These are phyloP conservation scores for Eleusine indica DNA, from an alignment of 176 grass and related monocot species.

Conservation along the genomic window DNA sequence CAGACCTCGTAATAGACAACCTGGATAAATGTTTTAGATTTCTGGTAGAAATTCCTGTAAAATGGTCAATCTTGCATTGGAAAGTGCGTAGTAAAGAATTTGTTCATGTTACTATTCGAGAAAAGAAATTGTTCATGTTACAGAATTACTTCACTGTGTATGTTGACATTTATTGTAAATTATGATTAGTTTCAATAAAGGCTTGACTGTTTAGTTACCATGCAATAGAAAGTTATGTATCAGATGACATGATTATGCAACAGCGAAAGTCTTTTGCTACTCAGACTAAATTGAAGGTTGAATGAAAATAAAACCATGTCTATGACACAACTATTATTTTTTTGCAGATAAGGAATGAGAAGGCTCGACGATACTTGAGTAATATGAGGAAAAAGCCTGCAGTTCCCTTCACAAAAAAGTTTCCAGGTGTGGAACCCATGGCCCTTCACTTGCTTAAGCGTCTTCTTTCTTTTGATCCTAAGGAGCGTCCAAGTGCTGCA, in stretches of 20 bases:
- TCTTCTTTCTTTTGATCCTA: slow-evolving; percentile 91
- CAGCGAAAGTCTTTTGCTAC: slow-evolving; percentile 14
- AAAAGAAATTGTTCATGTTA: slow-evolving; percentile 10
- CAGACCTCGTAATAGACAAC: not conserved
- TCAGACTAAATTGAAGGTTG: slow-evolving; percentile 7
- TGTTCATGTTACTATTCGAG: not conserved
- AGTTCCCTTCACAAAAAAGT: slow-evolving; percentile 75
- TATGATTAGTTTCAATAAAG: not conserved
- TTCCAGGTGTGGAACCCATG: slow-evolving; percentile 76
- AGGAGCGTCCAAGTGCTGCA: slow-evolving; percentile 75
- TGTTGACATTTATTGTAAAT: not conserved
- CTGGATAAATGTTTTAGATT: not conserved
- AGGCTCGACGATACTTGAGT: slow-evolving; percentile 83
- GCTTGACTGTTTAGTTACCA: not conserved
- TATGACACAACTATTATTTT: slow-evolving; percentile 15
- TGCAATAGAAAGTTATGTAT: not conserved
- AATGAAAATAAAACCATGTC: not conserved
- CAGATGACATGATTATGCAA: slow-evolving; percentile 3
- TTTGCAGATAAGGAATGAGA: slow-evolving; percentile 87
- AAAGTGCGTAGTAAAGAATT: slow-evolving; percentile 5
- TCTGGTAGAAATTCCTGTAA: slow-evolving; percentile 3
- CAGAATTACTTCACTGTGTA: not conserved
- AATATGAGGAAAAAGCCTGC: slow-evolving; percentile 83
- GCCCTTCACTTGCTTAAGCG: slow-evolving; percentile 80
- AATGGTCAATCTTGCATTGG: slow-evolving; percentile 1